These are phyloP conservation scores for Scedosporium apiospermum DNA, from an alignment of 2,329 filamentous ascomycete genomes.

Conservation along the genomic window DNA sequence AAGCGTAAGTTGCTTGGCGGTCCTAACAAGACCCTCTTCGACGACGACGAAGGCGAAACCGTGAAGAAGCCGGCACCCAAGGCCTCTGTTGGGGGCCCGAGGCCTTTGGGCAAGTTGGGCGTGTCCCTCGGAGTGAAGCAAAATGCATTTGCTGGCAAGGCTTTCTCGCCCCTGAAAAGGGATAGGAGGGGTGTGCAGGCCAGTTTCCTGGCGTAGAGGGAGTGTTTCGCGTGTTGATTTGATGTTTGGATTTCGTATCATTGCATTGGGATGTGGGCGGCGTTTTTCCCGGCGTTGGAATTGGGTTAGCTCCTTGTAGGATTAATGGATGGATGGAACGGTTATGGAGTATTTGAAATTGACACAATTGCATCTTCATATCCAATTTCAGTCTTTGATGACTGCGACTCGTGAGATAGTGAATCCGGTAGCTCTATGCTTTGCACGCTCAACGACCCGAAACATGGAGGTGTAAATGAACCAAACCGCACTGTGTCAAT, in stretches of 20 bases:
- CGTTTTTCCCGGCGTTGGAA: background rate
- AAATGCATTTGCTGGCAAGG: constrained; percentile 5
- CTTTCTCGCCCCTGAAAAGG: constrained; percentile 65
- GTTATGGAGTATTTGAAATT: background rate
- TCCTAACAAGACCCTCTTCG: constrained; percentile 58
- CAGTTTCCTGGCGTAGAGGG: constrained; percentile 43
- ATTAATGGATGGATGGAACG: background rate
- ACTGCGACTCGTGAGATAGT: too few species aligned
- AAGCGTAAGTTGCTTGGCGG: constrained; percentile 63
- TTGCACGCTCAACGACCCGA: too few species aligned
- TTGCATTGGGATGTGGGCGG: background rate
- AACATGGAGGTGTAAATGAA: too few species aligned
- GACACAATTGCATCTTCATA: background rate
- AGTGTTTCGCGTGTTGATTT: background rate
- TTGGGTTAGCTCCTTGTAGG: background rate
- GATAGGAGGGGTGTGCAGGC: constrained; percentile 54
- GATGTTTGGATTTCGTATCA: background rate
- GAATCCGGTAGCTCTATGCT: too few species aligned
- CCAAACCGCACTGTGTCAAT: too few species aligned
- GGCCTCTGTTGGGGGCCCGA: constrained; percentile 1
- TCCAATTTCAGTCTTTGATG: too few species aligned
- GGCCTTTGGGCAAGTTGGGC: constrained; percentile 16
- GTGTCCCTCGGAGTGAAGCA: constrained; percentile 1
- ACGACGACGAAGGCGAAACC: constrained; percentile 50
- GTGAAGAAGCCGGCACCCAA: constrained; percentile 9